Evolutionary conservation across 345 rosid genomes (phyloP).

Genomic region (Arabis alpina): DNA sequence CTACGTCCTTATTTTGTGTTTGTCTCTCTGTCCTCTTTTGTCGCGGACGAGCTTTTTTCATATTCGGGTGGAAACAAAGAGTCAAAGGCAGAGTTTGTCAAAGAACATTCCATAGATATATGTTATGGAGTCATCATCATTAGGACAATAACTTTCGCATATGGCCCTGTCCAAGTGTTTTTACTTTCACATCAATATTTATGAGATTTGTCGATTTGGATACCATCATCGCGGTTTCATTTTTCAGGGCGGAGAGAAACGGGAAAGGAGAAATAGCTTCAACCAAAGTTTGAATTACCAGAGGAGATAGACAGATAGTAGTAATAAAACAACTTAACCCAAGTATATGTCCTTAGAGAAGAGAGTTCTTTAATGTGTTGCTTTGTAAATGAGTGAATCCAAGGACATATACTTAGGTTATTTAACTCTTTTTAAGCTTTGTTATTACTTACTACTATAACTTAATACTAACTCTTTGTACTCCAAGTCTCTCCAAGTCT

Average conservation of each 20-base stretch:
- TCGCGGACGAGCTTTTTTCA: neutral
- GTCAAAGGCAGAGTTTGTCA: slow-evolving; percentile 21
- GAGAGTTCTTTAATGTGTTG: slow-evolving; percentile 1
- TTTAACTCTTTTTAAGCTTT: slow-evolving; percentile 10
- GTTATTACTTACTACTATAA: neutral
- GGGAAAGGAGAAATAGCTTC: neutral
- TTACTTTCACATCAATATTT: neutral
- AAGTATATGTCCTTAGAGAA: neutral
- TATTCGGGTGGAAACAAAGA: neutral
- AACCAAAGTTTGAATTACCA: neutral
- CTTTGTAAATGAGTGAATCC: slow-evolving; percentile 20
- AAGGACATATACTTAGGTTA: neutral
- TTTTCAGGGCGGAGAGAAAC: slow-evolving; percentile 27
- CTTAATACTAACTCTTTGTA: slow-evolving; percentile 8
- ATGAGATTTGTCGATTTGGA: neutral
- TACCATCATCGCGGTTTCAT: neutral
- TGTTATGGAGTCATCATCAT: slow-evolving; percentile 23
- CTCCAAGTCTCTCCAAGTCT: neutral
- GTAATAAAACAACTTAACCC: neutral
- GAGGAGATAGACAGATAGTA: slow-evolving; percentile 13
- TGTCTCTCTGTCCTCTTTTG: neutral
- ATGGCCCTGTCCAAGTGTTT: neutral
- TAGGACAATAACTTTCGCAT: slow-evolving; percentile 17
- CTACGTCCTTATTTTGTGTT: neutral
- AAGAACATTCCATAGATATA: slow-evolving; percentile 1